Percentiles rank a stretch among this genome's conserved stretches.
phyloP scores from a whole-genome alignment of 352 stramenopile species.

The Lagenidium giganteum region DNA sequence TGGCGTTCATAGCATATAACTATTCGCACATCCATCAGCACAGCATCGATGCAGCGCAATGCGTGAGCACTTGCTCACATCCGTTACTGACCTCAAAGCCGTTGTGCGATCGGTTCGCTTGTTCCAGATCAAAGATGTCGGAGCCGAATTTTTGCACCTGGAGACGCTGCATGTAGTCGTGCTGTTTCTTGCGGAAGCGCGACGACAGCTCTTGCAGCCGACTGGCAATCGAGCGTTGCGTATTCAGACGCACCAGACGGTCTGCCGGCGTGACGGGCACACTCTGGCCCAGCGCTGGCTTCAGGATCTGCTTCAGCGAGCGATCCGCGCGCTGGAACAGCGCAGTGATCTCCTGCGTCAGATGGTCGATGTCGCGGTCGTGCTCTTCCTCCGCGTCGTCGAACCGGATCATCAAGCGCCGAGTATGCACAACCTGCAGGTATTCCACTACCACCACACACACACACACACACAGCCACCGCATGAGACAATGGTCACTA shows the following conservation, averaged over 20 bases:
- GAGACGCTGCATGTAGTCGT: slow-evolving; percentile 66
- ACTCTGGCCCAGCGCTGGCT: slow-evolving; percentile 42
- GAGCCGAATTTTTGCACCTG: slow-evolving; percentile 72
- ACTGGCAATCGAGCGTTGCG: slow-evolving; percentile 54
- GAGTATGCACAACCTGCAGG: slow-evolving; percentile 69
- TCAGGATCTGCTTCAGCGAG: slow-evolving; percentile 66
- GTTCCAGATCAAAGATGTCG: slow-evolving; percentile 50
- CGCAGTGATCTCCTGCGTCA: slow-evolving; percentile 56
- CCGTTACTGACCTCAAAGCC: too few species aligned
- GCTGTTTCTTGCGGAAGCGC: slow-evolving; percentile 58
- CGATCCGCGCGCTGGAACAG: slow-evolving; percentile 69
- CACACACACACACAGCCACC: neutral
- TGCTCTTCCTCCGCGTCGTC: slow-evolving; percentile 58
- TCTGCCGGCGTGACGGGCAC: slow-evolving; percentile 41
- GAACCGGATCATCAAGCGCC: slow-evolving; percentile 80
- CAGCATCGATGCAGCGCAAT: too few species aligned
- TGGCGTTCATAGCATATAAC: neutral
- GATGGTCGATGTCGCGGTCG: slow-evolving; percentile 62
- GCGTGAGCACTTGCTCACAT: neutral
- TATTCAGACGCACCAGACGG: slow-evolving; percentile 56
- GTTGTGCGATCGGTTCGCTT: too few species aligned
- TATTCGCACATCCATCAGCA: neutral
- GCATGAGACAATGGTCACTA: neutral
- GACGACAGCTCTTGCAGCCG: slow-evolving; percentile 59
- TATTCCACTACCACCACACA: slow-evolving; percentile 52